A percentile compares a stretch with the other conserved stretches of the same genome.
These are phyloP conservation scores for Blastobotrys serpentis DNA, from an alignment of 1,139 yeast species.

Conservation along the genomic window DNA sequence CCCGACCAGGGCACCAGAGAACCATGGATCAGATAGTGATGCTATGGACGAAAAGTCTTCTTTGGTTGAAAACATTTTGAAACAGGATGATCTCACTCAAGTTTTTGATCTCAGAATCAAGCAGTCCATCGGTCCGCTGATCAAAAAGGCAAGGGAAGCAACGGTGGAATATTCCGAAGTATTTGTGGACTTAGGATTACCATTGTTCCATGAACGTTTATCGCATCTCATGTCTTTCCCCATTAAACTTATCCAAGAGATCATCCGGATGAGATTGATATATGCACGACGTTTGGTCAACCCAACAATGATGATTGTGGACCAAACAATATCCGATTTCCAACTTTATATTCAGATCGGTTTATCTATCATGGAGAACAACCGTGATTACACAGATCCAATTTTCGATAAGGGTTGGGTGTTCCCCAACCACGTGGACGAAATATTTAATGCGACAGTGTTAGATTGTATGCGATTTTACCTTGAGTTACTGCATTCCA, in stretches of 20 bases:
- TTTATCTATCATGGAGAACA: slow-evolving; percentile 68
- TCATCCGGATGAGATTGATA: slow-evolving; percentile 68
- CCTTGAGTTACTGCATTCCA: slow-evolving; percentile 67
- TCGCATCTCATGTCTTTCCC: slow-evolving; percentile 74
- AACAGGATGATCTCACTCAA: slow-evolving; percentile 76
- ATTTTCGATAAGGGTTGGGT: slow-evolving; percentile 68
- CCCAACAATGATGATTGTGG: slow-evolving; percentile 95
- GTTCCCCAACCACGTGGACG: slow-evolving; percentile 63
- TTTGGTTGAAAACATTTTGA: slow-evolving; percentile 81
- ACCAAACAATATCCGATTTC: slow-evolving; percentile 88
- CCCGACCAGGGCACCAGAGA: slow-evolving; percentile 42
- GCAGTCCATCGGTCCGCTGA: slow-evolving; percentile 64
- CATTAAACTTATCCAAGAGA: slow-evolving; percentile 74
- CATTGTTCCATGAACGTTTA: slow-evolving; percentile 68
- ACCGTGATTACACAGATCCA: slow-evolving; percentile 64
- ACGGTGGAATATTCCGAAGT: slow-evolving; percentile 61
- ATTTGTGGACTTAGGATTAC: slow-evolving; percentile 70
- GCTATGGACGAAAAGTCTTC: slow-evolving; percentile 38
- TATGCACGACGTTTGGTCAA: slow-evolving; percentile 78
- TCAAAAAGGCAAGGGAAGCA: slow-evolving; percentile 74
- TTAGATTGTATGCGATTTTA: slow-evolving; percentile 74
- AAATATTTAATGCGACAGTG: slow-evolving; percentile 68
- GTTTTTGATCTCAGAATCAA: slow-evolving; percentile 60
- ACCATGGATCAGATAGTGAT: slow-evolving; percentile 24
- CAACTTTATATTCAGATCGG: slow-evolving; percentile 75